These are phyloP conservation scores for Peziza echinospora DNA, from an alignment of 495 filamentous ascomycete genomes.

Conservation along the genomic window DNA sequence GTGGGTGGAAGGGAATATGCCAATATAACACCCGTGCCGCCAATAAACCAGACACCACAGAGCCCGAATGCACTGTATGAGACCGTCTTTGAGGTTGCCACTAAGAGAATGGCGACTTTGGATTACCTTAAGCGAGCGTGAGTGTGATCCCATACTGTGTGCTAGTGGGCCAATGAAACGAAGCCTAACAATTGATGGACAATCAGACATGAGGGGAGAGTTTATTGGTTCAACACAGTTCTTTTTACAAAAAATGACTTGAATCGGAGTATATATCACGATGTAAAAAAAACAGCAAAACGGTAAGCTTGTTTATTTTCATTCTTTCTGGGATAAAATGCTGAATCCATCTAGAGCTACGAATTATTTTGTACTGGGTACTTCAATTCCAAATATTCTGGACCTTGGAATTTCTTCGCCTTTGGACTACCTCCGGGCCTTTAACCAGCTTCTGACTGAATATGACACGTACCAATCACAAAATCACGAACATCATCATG, in stretches of 20 bases:
- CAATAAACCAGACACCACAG: conserved; percentile 22
- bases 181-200: conserved; percentile 6
- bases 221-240: conserved; percentile 95
- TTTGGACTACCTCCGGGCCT: conserved; percentile 63
- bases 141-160: conserved; percentile 20
- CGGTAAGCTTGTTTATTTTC: conserved; percentile 19
- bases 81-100: conserved; percentile 70
- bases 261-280: conserved; percentile 62
- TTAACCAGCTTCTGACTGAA: conserved; percentile 69
- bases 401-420: conserved; percentile 61
- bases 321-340: background rate
- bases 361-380: conserved; percentile 78
- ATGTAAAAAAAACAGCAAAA: conserved; percentile 56
- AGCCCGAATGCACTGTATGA: conserved; percentile 51
- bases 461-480: conserved; percentile 68
- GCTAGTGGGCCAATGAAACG: background rate
- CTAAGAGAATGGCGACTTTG: conserved; percentile 88
- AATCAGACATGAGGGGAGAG: conserved; percentile 63
- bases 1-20: background rate
- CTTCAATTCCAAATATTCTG: conserved; percentile 71
- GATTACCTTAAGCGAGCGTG: conserved; percentile 85
- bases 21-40: background rate
- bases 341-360: conserved; percentile 34
- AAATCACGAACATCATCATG: conserved; percentile 58
- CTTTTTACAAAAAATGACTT: conserved; percentile 73